These are phyloP conservation scores for Waltiozyma sp. DNA, from an alignment of 1,139 yeast species.

Conservation along the genomic window DNA sequence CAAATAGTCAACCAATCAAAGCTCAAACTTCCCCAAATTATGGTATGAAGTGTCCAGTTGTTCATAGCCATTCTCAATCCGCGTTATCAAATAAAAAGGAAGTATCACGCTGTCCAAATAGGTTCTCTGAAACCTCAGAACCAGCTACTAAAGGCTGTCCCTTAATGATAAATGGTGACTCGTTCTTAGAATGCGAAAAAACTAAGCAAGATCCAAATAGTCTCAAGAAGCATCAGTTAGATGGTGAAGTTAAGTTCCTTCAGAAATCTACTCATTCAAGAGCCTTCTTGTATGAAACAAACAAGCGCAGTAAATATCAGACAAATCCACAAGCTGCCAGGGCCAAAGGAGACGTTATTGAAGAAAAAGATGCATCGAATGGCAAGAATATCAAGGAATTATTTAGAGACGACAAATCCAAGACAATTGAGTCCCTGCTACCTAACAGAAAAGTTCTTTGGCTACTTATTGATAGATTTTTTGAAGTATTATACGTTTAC, in stretches of 20 bases:
- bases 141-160: conserved; percentile 25
- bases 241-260: conserved; percentile 2
- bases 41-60: conserved; percentile 5
- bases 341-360: background rate
- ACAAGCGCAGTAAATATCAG: background rate
- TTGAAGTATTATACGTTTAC: conserved; percentile 28
- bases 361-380: background rate
- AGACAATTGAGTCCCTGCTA: conserved; percentile 28
- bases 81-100: conserved; percentile 14
- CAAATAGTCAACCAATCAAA: too few species aligned
- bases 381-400: conserved; percentile 6
- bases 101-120: conserved; percentile 5
- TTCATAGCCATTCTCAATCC: conserved; percentile 1
- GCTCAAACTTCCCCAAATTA: too few species aligned
- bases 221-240: background rate
- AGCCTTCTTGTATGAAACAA: background rate
- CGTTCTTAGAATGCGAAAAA: conserved; percentile 6
- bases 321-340: background rate
- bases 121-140: background rate
- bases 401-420: conserved; percentile 18
- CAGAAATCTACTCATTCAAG: conserved; percentile 1
- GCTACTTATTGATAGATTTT: conserved; percentile 28
- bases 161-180: conserved; percentile 28
- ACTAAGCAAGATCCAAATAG: conserved; percentile 6
- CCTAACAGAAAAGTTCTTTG: conserved; percentile 27